Base-by-base conservation (phyloP, 2,329 filamentous ascomycete genomes). In the Tetracladium maxilliforme region DNA sequence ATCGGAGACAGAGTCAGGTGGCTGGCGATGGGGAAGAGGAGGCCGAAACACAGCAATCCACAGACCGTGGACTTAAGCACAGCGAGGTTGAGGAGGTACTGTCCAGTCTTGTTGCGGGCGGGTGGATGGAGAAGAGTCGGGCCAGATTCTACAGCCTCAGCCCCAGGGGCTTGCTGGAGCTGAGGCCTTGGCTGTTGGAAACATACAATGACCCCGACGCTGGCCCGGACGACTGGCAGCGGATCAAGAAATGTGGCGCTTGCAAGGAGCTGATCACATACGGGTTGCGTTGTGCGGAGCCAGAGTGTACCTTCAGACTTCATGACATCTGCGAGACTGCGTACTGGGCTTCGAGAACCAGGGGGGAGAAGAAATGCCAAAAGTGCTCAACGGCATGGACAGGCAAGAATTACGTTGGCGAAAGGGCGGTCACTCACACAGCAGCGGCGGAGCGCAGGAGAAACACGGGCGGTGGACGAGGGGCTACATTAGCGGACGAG, bases 231-330 rank as follows among this genome's bases (percentile, higher is more conserved):
- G 47, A 46, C 1, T 71, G 66, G 59, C 66, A 82, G 43, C 70
- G 72, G 33, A 79, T 98, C 45, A 92, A 90, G 52, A 70, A 74
- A 33, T 98, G 90, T 46, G 69, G 78, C 42, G 84, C 81, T 1
- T 98, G 90, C 50, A 79, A 72, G 47, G 84, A 93, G 35, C 77
- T 95, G 33, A 70, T 95, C 20, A 98, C 87, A 1, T 56, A 78
- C 34, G 84, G 86, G 1, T 67, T 84, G 58, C 66, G 86, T 27
- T 93, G 86, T 49, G 48, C 61, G 3, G 64, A 78, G 31, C 51
- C 64, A 19, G 61, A 71, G 12, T 94, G 86, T 45, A 56, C 51
- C 16, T 61, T 72, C 8, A 61, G 86, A 8, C 48, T 93, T 10
- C 86, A 94, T 46, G 68, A 84, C 34, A 70, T 74, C 25, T 94